Percentiles rank a stretch among this genome's conserved stretches.
These are phyloP conservation scores for Geranium brycei DNA, from an alignment of 345 rosid genomes.

Conservation along the genomic window DNA sequence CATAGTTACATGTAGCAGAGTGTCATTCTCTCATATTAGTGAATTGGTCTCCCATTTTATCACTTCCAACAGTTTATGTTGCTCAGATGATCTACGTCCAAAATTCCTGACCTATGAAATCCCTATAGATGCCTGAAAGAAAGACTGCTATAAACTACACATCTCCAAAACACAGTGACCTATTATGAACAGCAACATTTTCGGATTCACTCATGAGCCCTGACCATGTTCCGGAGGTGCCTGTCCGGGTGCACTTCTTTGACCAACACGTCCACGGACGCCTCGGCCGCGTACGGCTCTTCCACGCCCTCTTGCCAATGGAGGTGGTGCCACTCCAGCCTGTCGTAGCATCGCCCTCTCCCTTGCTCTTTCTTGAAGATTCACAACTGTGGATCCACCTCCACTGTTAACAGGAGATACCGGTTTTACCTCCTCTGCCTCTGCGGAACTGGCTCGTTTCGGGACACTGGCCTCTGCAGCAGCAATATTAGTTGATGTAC, in stretches of 20 bases:
- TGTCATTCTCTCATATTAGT: too few relatives aligned
- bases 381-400: constrained; percentile 17
- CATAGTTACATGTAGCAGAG: too few relatives aligned
- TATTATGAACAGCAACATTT: background rate
- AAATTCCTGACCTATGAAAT: too few relatives aligned
- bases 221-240: constrained; percentile 10
- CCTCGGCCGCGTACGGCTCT: constrained; percentile 10
- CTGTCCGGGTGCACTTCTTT: constrained; percentile 10
- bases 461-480: constrained; percentile 4
- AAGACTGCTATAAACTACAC: too few relatives aligned
- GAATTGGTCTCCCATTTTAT: too few relatives aligned
- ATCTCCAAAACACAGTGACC: too few relatives aligned
- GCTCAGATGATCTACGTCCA: too few relatives aligned
- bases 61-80: too few relatives aligned
- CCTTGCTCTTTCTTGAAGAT: constrained; percentile 44
- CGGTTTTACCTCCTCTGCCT: constrained; percentile 39
- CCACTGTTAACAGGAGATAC: background rate
- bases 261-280: constrained; percentile 12
- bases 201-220: background rate
- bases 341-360: constrained; percentile 42
- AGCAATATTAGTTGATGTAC: constrained; percentile 1
- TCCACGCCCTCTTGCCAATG: too few relatives aligned
- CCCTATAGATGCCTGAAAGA: too few relatives aligned
- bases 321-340: constrained; percentile 10
- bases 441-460: constrained; percentile 20